Percentiles rank a stretch among this genome's conserved stretches.
phyloP scores from a whole-genome alignment of 768 basidiomycete genomes.

The Neoboletus magnificus region DNA sequence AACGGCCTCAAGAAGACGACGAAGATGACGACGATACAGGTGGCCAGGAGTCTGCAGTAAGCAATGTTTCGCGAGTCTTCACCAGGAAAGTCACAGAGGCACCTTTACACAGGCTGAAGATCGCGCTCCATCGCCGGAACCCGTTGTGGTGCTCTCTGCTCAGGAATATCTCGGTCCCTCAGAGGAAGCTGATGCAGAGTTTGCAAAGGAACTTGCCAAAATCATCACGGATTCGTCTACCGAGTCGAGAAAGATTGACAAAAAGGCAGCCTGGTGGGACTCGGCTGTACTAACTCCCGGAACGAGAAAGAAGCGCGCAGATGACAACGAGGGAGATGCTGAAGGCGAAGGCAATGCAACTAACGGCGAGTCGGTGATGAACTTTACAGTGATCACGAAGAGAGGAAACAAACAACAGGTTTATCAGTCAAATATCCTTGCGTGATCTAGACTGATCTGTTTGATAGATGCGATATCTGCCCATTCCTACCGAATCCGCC shows the following conservation, averaged over 20 bases:
- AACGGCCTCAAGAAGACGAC: slow-evolving; percentile 47
- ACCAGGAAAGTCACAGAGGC: not conserved
- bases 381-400: slow-evolving; percentile 90
- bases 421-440: slow-evolving; percentile 1
- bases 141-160: slow-evolving; percentile 65
- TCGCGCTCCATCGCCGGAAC: slow-evolving; percentile 80
- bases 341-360: slow-evolving; percentile 36
- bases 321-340: slow-evolving; percentile 55
- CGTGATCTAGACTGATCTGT: slow-evolving; percentile 7
- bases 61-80: slow-evolving; percentile 16
- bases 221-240: slow-evolving; percentile 85
- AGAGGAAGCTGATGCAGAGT: slow-evolving; percentile 89
- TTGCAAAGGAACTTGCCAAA: slow-evolving; percentile 93
- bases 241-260: slow-evolving; percentile 83
- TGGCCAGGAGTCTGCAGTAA: slow-evolving; percentile 52
- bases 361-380: slow-evolving; percentile 56
- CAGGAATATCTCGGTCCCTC: slow-evolving; percentile 79
- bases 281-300: slow-evolving; percentile 72
- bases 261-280: slow-evolving; percentile 90
- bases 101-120: slow-evolving; percentile 44
- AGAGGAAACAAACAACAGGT: slow-evolving; percentile 92
- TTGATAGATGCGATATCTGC: slow-evolving; percentile 74
- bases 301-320: slow-evolving; percentile 59
- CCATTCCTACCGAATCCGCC: slow-evolving; percentile 83
- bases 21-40: slow-evolving; percentile 60